Conservation (phyloP, 2,329 filamentous ascomycete species). For the Phyllachora maydis region DNA sequence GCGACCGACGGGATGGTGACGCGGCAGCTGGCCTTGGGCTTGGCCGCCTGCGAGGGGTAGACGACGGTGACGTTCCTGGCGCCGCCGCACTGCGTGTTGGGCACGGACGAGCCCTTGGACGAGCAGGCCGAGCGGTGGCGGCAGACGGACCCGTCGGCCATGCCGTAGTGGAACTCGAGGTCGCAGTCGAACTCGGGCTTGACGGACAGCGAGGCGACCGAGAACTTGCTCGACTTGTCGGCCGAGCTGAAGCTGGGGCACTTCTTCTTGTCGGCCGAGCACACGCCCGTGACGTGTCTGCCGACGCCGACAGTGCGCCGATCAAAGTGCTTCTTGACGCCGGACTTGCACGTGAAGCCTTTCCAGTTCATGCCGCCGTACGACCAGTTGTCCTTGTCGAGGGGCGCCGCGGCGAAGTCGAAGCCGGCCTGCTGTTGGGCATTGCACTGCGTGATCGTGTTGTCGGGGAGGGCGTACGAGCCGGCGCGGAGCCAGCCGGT, state of each 20-base stretch:
- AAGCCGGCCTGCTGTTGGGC: slow-evolving; percentile 49
- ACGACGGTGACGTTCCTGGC: slow-evolving; percentile 62
- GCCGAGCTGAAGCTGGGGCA: slow-evolving; percentile 37
- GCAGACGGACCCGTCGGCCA: slow-evolving; percentile 67
- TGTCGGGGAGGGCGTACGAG: slow-evolving; percentile 45
- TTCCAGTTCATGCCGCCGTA: slow-evolving; percentile 52
- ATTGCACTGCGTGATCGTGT: slow-evolving; percentile 60
- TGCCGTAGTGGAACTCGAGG: slow-evolving; percentile 70
- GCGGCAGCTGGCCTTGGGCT: slow-evolving; percentile 38
- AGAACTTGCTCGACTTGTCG: slow-evolving; percentile 38
- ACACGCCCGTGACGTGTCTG: slow-evolving; percentile 38
- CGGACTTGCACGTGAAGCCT: slow-evolving; percentile 49
- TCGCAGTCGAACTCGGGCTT: slow-evolving; percentile 56
- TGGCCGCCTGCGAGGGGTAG: slow-evolving; percentile 35
- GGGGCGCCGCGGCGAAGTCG: slow-evolving; percentile 43
- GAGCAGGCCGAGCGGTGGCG: slow-evolving; percentile 56
- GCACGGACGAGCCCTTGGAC: slow-evolving; percentile 43
- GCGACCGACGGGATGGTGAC: slow-evolving; percentile 54
- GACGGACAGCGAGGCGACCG: slow-evolving; percentile 54
- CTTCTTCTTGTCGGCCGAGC: slow-evolving; percentile 18
- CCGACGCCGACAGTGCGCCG: slow-evolving; percentile 32
- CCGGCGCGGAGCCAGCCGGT: slow-evolving; percentile 14
- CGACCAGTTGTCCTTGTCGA: slow-evolving; percentile 36
- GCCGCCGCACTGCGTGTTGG: slow-evolving; percentile 84
- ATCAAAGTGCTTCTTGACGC: slow-evolving; percentile 30